Percentiles rank a stretch among this genome's conserved stretches.
phyloP scores from a whole-genome alignment of 371 early-diverging fungal species.

The Mucor mucedo region DNA sequence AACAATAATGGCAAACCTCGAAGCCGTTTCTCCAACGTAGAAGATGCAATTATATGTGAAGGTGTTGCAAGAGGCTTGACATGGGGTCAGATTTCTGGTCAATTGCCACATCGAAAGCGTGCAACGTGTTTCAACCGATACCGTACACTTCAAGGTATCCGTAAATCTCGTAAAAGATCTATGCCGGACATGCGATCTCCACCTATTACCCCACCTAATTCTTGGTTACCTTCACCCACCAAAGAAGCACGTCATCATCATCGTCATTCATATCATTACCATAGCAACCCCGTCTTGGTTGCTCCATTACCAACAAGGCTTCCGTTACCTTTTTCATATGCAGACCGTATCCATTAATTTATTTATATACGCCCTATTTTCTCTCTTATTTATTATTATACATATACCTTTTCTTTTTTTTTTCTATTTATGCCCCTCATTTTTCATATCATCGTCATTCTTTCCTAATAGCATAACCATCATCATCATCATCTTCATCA shows the following conservation, averaged over 20 bases:
- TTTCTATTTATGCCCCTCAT: background rate
- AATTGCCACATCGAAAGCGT: slow-evolving; percentile 57
- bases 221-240: slow-evolving; percentile 29
- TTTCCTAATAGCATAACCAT: slow-evolving; percentile 3
- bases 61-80: slow-evolving; percentile 55
- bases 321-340: slow-evolving; percentile 21
- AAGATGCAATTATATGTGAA: slow-evolving; percentile 55
- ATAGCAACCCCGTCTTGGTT: slow-evolving; percentile 24
- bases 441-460: background rate
- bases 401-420: no score
- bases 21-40: slow-evolving; percentile 52
- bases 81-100: slow-evolving; percentile 58
- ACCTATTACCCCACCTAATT: slow-evolving; percentile 25
- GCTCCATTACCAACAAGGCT: slow-evolving; percentile 30
- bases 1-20: slow-evolving; percentile 50
- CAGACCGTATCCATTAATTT: slow-evolving; percentile 27
- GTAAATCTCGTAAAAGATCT: slow-evolving; percentile 50
- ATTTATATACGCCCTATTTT: background rate
- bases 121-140: slow-evolving; percentile 59
- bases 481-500: slow-evolving; percentile 3
- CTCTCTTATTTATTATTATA: no score
- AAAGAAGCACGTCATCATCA: slow-evolving; percentile 9
- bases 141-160: slow-evolving; percentile 53
- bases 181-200: slow-evolving; percentile 28
- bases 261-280: slow-evolving; percentile 10